Conservation (phyloP, 1,139 yeast genomes). For the Arxiozyma slooffiae region DNA sequence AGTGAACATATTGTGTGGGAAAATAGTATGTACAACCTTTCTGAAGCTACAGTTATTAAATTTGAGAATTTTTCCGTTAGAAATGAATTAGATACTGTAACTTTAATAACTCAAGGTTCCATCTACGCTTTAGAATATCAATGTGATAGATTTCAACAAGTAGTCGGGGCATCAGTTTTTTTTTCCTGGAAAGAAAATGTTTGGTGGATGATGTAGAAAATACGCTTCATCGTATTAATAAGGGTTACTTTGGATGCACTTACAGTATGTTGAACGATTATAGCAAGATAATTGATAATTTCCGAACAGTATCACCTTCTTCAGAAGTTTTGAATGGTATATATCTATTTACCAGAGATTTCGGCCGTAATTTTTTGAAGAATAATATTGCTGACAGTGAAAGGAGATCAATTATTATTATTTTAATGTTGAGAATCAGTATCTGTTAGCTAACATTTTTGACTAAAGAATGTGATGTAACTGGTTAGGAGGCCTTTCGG, state of each 20-base stretch:
- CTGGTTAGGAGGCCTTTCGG: slow-evolving; percentile 81
- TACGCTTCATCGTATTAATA: slow-evolving; percentile 59
- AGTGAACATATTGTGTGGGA: slow-evolving; percentile 87
- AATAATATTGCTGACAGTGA: slow-evolving; percentile 47
- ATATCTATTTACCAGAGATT: slow-evolving; percentile 75
- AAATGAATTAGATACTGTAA: slow-evolving; percentile 58
- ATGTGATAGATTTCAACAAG: slow-evolving; percentile 40
- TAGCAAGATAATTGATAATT: slow-evolving; percentile 40
- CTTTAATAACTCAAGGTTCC: slow-evolving; percentile 62
- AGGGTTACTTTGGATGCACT: slow-evolving; percentile 60
- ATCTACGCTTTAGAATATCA: slow-evolving; percentile 39
- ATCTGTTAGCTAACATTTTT: slow-evolving; percentile 89
- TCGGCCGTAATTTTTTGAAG: slow-evolving; percentile 63
- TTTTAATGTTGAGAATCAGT: slow-evolving; percentile 64
- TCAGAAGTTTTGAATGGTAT: slow-evolving; percentile 72
- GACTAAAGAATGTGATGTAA: slow-evolving; percentile 89
- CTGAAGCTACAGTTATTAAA: slow-evolving; percentile 20
- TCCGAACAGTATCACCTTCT: slow-evolving; percentile 44
- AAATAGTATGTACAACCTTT: slow-evolving; percentile 58
- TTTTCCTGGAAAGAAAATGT: slow-evolving; percentile 52
- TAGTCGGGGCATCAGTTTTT: slow-evolving; percentile 45
- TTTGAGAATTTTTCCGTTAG: slow-evolving; percentile 28
- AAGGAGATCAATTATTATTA: slow-evolving; percentile 58
- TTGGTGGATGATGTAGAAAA: slow-evolving; percentile 66
- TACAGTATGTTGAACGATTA: slow-evolving; percentile 59